phyloP scores from a whole-genome alignment of 2,329 filamentous ascomycete genomes.

The Colletotrichum sp. region DNA sequence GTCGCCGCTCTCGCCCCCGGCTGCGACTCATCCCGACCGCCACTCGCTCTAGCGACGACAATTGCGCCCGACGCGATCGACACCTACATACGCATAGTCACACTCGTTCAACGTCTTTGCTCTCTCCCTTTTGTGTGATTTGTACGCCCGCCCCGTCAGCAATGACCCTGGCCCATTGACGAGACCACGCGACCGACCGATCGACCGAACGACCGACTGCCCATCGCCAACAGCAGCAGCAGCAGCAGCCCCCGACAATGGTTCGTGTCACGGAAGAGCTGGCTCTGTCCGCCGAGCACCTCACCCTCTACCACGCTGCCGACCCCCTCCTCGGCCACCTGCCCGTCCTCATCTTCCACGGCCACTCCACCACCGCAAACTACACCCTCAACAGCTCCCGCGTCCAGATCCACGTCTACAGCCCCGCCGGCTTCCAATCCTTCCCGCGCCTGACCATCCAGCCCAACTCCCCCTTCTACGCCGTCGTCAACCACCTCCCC shows the following conservation, averaged over 20 bases:
- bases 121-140: slow-evolving; percentile 3
- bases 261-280: slow-evolving; percentile 81
- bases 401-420: slow-evolving; percentile 93
- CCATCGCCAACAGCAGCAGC: background rate
- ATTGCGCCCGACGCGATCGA: slow-evolving; percentile 2
- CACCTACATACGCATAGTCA: background rate
- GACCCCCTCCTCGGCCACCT: slow-evolving; percentile 84
- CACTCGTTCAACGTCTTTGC: slow-evolving; percentile 4
- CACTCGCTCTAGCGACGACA: background rate
- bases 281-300: slow-evolving; percentile 78
- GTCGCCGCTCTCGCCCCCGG: background rate
- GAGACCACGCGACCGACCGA: slow-evolving; percentile 22
- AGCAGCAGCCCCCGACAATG: slow-evolving; percentile 62
- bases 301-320: slow-evolving; percentile 87
- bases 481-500: slow-evolving; percentile 86
- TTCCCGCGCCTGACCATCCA: slow-evolving; percentile 93
- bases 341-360: slow-evolving; percentile 89
- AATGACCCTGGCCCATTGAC: slow-evolving; percentile 29
- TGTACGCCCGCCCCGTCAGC: slow-evolving; percentile 19
- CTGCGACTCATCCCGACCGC: background rate
- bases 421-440: slow-evolving; percentile 85
- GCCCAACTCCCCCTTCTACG: slow-evolving; percentile 89
- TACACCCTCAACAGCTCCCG: slow-evolving; percentile 87
- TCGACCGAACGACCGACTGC: slow-evolving; percentile 1
- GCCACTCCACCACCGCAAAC: slow-evolving; percentile 87